Evolutionary conservation across 2,329 filamentous ascomycete genomes (phyloP), one percentile per base, ranked within the genome.

Genomic region (Fusarium citri): DNA sequence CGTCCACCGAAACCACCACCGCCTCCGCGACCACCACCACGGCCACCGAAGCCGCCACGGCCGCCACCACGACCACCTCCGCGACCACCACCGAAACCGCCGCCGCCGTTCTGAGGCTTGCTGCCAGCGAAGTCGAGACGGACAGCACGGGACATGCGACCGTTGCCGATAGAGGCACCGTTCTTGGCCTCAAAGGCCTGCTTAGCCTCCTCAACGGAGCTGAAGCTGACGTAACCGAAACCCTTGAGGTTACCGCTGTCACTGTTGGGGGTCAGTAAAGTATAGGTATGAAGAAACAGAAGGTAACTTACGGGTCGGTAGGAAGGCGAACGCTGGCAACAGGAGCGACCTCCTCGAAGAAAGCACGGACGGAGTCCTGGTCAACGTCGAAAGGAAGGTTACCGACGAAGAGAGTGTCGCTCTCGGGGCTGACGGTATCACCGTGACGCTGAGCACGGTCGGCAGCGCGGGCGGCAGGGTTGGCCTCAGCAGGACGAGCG

Each of bases 151-250:
- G 92, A 89, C 70, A 85, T 87, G 74, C 96, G 87, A 64, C 93
- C 89, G 71, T 83, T 79, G 54, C 87, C 87, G 68, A 89, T 85
- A 64, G 86, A 81, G 59, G 85, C 84, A 71, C 93, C 93, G 74
- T 92, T 90, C 79, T 93, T 86, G 60, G 85, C 83, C 74, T 91
- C 86, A 74, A 93, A 89, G 25, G 90, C 94, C 75, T 85, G 83
- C 83, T 91, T 92, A 76, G 94, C 93, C 76, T 97, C 94, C 28
- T 97, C 94, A 67, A 96, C 80, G 20, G 91, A 92, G 74, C 84
- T 83, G 86, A 95, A 97, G 78, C 91, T 91, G 69, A 97, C 91
- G 79, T 98, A 98, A 58, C 93, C 94, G 81, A 97, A 97, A 61
- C 94, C 94, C 90, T 97, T 97, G 78, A 91, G 90, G 74, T 90